Conservation (phyloP, 257 asterid genomes). For the Buddleja alternifolia region DNA sequence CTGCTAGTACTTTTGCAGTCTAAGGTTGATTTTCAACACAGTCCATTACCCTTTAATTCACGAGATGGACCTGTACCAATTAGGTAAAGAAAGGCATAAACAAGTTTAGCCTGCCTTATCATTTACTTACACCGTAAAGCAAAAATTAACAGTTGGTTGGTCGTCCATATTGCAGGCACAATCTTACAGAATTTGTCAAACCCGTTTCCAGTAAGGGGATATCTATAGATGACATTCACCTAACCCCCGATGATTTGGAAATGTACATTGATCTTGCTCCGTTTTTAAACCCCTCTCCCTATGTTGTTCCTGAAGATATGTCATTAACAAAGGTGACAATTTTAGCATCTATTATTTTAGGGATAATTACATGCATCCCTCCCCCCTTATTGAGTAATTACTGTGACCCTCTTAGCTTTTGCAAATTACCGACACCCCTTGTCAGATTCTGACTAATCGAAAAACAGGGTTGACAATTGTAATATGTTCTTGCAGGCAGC, state of each 20-base stretch:
- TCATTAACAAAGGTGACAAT: slow-evolving; percentile 83
- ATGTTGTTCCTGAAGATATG: slow-evolving; percentile 96
- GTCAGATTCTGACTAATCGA: too few species aligned
- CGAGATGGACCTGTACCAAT: slow-evolving; percentile 77
- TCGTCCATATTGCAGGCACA: slow-evolving; percentile 68
- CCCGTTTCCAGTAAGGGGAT: slow-evolving; percentile 94
- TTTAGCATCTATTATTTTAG: not conserved
- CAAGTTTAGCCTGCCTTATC: slow-evolving; percentile 11
- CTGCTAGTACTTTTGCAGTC: slow-evolving; percentile 93
- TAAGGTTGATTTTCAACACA: slow-evolving; percentile 92
- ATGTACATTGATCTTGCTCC: slow-evolving; percentile 98
- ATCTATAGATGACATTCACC: slow-evolving; percentile 74
- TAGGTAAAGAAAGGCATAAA: slow-evolving; percentile 50
- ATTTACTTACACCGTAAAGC: not conserved
- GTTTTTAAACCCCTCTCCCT: slow-evolving; percentile 89
- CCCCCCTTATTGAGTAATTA: too few species aligned
- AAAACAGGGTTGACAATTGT: too few species aligned
- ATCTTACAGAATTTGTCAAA: slow-evolving; percentile 86
- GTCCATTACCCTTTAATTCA: slow-evolving; percentile 79
- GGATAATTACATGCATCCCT: too few species aligned
- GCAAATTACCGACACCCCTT: too few species aligned
- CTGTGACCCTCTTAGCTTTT: too few species aligned
- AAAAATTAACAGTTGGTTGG: slow-evolving; percentile 26
- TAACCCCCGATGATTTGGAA: slow-evolving; percentile 84
- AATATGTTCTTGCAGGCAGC: too few species aligned